Evolutionary conservation across 2,329 filamentous ascomycete genomes (phyloP), one percentile per base, ranked within the genome.

Genomic region (Beauveria asiatica): DNA sequence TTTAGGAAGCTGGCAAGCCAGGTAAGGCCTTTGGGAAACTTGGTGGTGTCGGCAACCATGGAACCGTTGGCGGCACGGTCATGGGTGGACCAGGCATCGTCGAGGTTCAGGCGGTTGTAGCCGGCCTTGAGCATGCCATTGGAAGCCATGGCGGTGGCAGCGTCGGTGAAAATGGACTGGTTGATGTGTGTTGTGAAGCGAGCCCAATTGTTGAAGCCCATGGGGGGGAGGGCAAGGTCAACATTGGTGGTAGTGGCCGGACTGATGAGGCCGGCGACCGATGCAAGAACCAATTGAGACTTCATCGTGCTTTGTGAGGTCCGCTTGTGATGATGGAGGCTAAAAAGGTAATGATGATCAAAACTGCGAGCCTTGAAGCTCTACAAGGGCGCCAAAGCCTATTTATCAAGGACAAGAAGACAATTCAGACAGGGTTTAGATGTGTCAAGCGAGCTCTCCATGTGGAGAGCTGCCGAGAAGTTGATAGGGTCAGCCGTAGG

Each of bases 141-240:
- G 10, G 67, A 65, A 4, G 68, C 61, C 74, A 80, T 80, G 19
- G 75, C 69, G 44, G 79, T 72, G 3, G 78, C 78, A 0, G 77
- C 80, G 7, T 76, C 69, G 7, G 73, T 72, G 61, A 81, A 80
- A 4, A 81, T 67, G 4, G 74, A 74, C 63, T 80, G 75, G 62
- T 79, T 80, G 23, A 80, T 72, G 54, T 75, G 72, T 64, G 76
- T 79, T 69, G 72, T 70, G 66, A 78, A 78, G 41, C 76, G 75
- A 1, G 77, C 70, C 78, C 79, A 81, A 63, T 77, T 78, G 66
- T 80, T 80, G 71, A 78, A 81, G 25, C 77, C 78, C 78, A 81
- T 81, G 10, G 78, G 78, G 1, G 78, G 76, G 1, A 64, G 54
- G 17, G 61, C 61, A 5, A 65, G 61, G 27, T 51, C 41, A 41